phyloP scores from a whole-genome alignment of 352 stramenopile species.

The Pythium guiyangense region DNA sequence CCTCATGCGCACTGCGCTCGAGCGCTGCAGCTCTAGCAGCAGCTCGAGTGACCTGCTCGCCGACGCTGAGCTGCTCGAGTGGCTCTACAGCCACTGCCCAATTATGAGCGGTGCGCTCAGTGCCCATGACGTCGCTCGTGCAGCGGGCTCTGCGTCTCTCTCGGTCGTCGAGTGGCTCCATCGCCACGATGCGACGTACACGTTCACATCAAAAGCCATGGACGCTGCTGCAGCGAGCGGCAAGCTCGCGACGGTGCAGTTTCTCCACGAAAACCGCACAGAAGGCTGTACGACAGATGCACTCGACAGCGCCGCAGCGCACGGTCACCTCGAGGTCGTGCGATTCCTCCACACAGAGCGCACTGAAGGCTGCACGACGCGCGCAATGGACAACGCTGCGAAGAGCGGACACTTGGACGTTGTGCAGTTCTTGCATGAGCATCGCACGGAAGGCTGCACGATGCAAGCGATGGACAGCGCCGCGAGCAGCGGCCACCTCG shows the following conservation, averaged over 20 bases:
- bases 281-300: slow-evolving; percentile 11
- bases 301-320: slow-evolving; percentile 7
- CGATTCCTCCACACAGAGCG: slow-evolving; percentile 14
- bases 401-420: slow-evolving; percentile 7
- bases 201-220: slow-evolving; percentile 11
- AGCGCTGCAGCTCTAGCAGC: not conserved
- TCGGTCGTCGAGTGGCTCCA: slow-evolving; percentile 7
- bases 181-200: slow-evolving; percentile 1
- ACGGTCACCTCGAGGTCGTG: slow-evolving; percentile 10
- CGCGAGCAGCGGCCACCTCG: no score
- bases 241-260: slow-evolving; percentile 6
- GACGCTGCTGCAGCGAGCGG: slow-evolving; percentile 10
- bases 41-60: not conserved
- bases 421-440: no score
- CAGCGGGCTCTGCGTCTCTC: not conserved
- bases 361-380: slow-evolving; percentile 8
- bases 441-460: no score
- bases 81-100: slow-evolving; percentile 2
- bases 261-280: slow-evolving; percentile 6
- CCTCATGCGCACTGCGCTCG: slow-evolving; percentile 5
- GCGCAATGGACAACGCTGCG: slow-evolving; percentile 13
- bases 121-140: not conserved
- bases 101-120: slow-evolving; percentile 1
- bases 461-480: no score
- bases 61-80: slow-evolving; percentile 7